These are phyloP conservation scores for Podospora comata DNA, from an alignment of 495 filamentous ascomycete genomes.

Conservation along the genomic window DNA sequence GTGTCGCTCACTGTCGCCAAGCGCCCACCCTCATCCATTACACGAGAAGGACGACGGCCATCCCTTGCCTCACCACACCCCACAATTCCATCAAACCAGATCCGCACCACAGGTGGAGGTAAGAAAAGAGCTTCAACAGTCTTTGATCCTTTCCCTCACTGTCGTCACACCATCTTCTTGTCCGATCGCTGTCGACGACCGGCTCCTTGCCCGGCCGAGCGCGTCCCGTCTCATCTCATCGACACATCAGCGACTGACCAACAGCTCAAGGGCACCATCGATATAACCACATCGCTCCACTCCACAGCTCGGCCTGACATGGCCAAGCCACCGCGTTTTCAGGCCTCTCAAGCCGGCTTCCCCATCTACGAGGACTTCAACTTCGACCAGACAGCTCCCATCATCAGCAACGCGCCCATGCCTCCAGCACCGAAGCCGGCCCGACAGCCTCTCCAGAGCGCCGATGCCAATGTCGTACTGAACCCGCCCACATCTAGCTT, in stretches of 20 bases:
- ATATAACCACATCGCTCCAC: background rate
- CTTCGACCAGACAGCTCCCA: constrained; percentile 43
- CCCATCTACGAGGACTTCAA: constrained; percentile 63
- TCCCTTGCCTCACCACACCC: constrained; percentile 22
- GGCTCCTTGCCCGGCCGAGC: background rate
- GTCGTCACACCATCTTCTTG: background rate
- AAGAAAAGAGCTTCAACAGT: constrained; percentile 13
- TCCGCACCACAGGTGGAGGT: constrained; percentile 25
- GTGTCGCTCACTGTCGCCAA: background rate
- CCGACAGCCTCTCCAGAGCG: constrained; percentile 50
- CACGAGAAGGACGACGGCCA: constrained; percentile 9
- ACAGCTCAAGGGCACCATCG: constrained; percentile 10
- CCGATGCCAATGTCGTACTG: constrained; percentile 51
- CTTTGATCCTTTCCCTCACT: constrained; percentile 10
- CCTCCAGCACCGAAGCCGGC: constrained; percentile 45
- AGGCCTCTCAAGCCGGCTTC: constrained; percentile 49
- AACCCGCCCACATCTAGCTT: constrained; percentile 50
- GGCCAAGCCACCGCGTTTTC: constrained; percentile 59
- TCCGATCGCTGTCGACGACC: background rate
- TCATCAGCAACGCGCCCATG: constrained; percentile 53
- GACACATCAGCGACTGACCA: constrained; percentile 10
- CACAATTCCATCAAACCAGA: constrained; percentile 27
- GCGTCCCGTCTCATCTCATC: background rate
- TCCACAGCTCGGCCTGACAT: constrained; percentile 30
- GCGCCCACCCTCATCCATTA: background rate